These are phyloP conservation scores for Sindora glabra DNA, from an alignment of 306 rosid genomes.

Conservation along the genomic window DNA sequence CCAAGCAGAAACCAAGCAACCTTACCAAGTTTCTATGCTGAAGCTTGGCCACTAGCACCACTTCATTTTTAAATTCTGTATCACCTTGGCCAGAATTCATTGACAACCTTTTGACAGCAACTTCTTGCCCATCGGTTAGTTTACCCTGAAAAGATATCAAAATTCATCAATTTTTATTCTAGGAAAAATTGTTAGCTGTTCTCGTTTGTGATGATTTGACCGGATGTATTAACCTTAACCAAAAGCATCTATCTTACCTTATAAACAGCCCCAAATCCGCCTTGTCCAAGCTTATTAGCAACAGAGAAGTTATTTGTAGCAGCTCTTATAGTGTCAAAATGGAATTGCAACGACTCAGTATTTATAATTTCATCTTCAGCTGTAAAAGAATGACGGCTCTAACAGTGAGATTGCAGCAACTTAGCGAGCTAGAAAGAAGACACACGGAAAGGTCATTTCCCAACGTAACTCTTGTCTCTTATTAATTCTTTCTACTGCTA, in stretches of 20 bases:
- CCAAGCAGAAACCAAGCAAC: slow-evolving; percentile 8
- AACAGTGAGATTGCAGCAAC: background rate
- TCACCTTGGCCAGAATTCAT: slow-evolving; percentile 4
- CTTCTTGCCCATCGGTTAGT: background rate
- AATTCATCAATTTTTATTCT: too few relatives aligned
- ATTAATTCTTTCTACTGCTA: background rate
- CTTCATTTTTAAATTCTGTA: slow-evolving; percentile 36
- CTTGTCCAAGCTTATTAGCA: background rate
- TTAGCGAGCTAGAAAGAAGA: background rate
- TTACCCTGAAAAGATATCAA: background rate
- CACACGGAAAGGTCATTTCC: too few relatives aligned
- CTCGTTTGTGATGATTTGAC: too few relatives aligned
- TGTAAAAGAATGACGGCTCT: background rate
- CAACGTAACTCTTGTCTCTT: too few relatives aligned
- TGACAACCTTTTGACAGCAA: slow-evolving; percentile 18
- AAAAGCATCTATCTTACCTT: background rate
- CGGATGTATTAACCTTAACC: background rate
- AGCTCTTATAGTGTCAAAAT: background rate
- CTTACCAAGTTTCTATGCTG: slow-evolving; percentile 15
- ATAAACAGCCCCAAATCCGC: slow-evolving; percentile 6
- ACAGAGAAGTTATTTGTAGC: background rate
- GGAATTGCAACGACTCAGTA: background rate
- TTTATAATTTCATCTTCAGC: background rate
- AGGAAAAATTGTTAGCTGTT: too few relatives aligned
- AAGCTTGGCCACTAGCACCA: slow-evolving; percentile 14